Conservation (phyloP, 495 filamentous ascomycete genomes). For the Penicillium fimorum region DNA sequence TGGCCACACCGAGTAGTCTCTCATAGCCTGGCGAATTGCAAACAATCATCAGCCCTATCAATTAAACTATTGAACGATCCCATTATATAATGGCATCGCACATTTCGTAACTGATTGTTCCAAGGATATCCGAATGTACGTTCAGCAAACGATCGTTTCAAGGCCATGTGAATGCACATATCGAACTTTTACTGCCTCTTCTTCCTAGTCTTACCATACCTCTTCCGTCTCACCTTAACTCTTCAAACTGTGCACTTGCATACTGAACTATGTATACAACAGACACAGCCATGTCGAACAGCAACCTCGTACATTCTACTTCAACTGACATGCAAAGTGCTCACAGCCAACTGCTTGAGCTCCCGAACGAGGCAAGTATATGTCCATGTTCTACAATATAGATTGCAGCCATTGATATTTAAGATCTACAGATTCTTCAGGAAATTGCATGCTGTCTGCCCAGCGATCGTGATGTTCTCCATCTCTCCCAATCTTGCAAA, state of each 20-base stretch:
- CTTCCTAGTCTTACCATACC: neutral
- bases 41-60: neutral
- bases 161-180: neutral
- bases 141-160: too few species aligned
- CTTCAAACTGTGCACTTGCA: neutral
- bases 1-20: neutral
- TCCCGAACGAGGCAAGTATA: slow-evolving; percentile 31
- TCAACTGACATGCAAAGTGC: neutral
- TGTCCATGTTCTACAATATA: neutral
- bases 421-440: slow-evolving; percentile 36
- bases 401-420: neutral
- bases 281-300: neutral
- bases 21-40: neutral
- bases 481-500: slow-evolving; percentile 30
- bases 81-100: neutral
- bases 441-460: slow-evolving; percentile 36
- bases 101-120: neutral
- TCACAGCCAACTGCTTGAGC: slow-evolving; percentile 12
- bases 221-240: neutral
- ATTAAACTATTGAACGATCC: neutral
- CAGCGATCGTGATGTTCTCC: slow-evolving; percentile 31
- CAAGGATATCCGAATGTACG: neutral
- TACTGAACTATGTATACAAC: neutral
- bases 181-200: neutral
- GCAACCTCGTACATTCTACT: neutral